These are phyloP conservation scores for Inga oerstediana DNA, from an alignment of 306 rosid genomes.

Conservation along the genomic window DNA sequence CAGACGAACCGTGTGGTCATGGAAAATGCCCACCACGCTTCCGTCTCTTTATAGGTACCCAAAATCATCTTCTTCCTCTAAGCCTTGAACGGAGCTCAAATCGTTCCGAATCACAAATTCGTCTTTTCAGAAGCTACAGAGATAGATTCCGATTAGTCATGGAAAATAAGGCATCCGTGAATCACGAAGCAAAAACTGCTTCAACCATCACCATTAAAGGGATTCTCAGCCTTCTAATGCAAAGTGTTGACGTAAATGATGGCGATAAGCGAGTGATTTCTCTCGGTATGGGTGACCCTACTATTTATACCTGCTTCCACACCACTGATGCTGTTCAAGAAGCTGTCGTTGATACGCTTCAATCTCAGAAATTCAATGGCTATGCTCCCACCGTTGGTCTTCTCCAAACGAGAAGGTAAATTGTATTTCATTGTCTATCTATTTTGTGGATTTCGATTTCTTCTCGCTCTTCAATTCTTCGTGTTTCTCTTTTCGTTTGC, in stretches of 20 bases:
- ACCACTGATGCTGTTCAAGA: constrained; percentile 55
- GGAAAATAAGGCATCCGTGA: constrained; percentile 50
- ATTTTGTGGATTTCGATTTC: background rate
- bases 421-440: background rate
- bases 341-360: constrained; percentile 64
- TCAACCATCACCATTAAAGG: constrained; percentile 88
- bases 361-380: constrained; percentile 72
- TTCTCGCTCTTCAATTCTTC: background rate
- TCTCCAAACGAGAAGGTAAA: constrained; percentile 73
- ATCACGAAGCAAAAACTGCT: constrained; percentile 47
- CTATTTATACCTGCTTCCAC: constrained; percentile 66
- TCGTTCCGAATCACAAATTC: background rate
- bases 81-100: background rate
- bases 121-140: background rate
- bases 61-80: background rate
- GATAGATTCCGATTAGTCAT: constrained; percentile 24
- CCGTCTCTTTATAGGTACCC: background rate
- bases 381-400: constrained; percentile 92
- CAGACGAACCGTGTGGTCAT: constrained; percentile 46
- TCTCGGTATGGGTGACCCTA: constrained; percentile 91
- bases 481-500: constrained; percentile 10
- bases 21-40: constrained; percentile 17
- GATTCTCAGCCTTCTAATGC: constrained; percentile 61
- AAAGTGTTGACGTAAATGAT: constrained; percentile 45
- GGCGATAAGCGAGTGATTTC: constrained; percentile 55